phyloP scores from a whole-genome alignment of 2,329 filamentous ascomycete genomes.

The Paradendryphiella salina region DNA sequence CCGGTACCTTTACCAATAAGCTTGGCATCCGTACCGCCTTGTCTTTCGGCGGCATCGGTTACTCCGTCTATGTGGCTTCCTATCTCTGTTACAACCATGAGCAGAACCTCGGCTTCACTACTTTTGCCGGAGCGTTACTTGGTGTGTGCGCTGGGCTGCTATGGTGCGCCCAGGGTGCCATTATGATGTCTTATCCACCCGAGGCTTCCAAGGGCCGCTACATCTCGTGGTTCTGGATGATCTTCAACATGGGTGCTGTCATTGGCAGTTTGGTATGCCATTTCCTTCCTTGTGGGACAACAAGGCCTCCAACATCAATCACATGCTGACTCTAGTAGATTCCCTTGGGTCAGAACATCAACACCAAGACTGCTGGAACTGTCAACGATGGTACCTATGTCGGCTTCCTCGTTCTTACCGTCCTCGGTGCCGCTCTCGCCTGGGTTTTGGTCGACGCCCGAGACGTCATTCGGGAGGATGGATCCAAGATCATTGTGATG shows the following conservation, averaged over 20 bases:
- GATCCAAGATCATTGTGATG: conserved; percentile 80
- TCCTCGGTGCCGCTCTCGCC: conserved; percentile 69
- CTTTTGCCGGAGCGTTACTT: conserved; percentile 75
- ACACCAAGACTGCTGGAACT: conserved; percentile 55
- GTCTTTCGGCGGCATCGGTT: conserved; percentile 73
- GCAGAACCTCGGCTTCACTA: conserved; percentile 68
- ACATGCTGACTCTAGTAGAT: conserved; percentile 53
- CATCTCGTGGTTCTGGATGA: conserved; percentile 91
- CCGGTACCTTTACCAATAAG: conserved; percentile 74
- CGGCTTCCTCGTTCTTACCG: conserved; percentile 83
- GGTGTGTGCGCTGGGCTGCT: conserved; percentile 78
- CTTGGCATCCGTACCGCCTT: conserved; percentile 71
- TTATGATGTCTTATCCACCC: conserved; percentile 87
- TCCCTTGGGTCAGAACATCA: conserved; percentile 72
- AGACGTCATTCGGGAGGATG: conserved; percentile 74
- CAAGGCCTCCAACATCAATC: neutral
- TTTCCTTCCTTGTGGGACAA: conserved; percentile 40
- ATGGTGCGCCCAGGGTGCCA: conserved; percentile 81
- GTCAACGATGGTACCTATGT: conserved; percentile 83
- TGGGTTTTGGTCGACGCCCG: conserved; percentile 72
- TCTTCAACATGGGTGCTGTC: conserved; percentile 90
- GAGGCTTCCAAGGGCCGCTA: conserved; percentile 84
- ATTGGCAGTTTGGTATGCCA: conserved; percentile 71
- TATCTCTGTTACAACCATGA: conserved; percentile 74
- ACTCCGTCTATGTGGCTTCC: conserved; percentile 72